Evolutionary conservation across 2,329 filamentous ascomycete species (phyloP), one percentile per base, ranked within the genome.

Genomic region (Ilyonectria destructans): DNA sequence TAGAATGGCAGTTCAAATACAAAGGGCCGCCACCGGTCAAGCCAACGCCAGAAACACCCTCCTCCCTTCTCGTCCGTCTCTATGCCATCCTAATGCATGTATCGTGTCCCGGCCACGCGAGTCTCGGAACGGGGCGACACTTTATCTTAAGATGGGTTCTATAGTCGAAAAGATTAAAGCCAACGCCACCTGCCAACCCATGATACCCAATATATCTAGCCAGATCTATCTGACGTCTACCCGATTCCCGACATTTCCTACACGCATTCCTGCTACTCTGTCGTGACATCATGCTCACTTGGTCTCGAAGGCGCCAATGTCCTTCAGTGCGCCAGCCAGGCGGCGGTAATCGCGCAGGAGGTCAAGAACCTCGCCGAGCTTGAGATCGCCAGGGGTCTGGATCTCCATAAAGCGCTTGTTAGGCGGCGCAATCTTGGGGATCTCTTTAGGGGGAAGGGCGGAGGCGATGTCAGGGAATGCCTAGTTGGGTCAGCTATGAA

Each of bases 271-370:
- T 23, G n/a, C 51, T 59, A 58, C 29, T 49, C 56, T 31, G 33
- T 21, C 55, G 40, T 63, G 29, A 7, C 35, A 29, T 45, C 31
- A 29, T 23, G 23, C 26, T 69, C 72, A 81, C 63, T 80, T 80
- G 19, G 83, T 82, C 68, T 86, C 86, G 75, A 92, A 90, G 10
- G 89, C 90, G 21, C 86, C 89, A 77, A 89, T 81, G 56, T 90
- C 88, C 74, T 89, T 89, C 65, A 95, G 79, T 9, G 88, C 88
- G 31, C 85, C 85, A 0, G 92, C 92, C 54, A 96, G 81, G 60
- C 93, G 85, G 74, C 93, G 89, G 76, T 96, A 96, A 79, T 96
- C 93, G 62, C 89, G 86, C 23, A 96, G 81, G 56, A 96, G 82
- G 63, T 92, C 89, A 26, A 92, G 81, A 19, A 96, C 90, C 75